phyloP scores from a whole-genome alignment of 495 filamentous ascomycete genomes.

The Neurospora terricola region DNA sequence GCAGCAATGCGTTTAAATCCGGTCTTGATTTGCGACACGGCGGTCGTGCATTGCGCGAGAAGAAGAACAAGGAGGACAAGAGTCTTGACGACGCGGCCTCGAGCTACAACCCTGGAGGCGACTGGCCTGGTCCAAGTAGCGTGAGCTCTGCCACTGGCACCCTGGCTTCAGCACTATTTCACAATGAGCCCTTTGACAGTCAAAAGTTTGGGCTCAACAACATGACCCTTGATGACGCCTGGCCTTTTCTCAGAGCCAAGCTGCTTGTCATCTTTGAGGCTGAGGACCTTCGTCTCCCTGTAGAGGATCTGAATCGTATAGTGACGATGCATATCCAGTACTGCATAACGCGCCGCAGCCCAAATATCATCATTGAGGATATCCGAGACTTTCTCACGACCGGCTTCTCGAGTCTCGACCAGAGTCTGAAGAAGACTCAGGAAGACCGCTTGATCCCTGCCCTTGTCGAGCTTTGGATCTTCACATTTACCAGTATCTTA shows the following conservation, averaged over 20 bases:
- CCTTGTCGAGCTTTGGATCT: slow-evolving; percentile 87
- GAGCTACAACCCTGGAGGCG: slow-evolving; percentile 21
- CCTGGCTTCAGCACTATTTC: slow-evolving; percentile 25
- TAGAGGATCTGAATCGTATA: slow-evolving; percentile 90
- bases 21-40: slow-evolving; percentile 82
- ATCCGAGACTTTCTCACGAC: slow-evolving; percentile 67
- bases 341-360: slow-evolving; percentile 57
- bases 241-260: slow-evolving; percentile 87
- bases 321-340: slow-evolving; percentile 71
- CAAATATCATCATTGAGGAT: slow-evolving; percentile 65
- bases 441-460: slow-evolving; percentile 79
- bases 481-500: slow-evolving; percentile 79
- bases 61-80: slow-evolving; percentile 78
- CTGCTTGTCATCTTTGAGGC: slow-evolving; percentile 88
- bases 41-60: slow-evolving; percentile 73
- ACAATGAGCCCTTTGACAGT: slow-evolving; percentile 37
- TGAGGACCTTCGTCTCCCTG: slow-evolving; percentile 76
- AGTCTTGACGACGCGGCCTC: slow-evolving; percentile 31
- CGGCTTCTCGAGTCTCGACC: slow-evolving; percentile 79
- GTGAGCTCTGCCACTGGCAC: slow-evolving; percentile 31
- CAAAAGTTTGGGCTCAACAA: slow-evolving; percentile 62
- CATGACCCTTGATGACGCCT: slow-evolving; percentile 83
- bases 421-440: slow-evolving; percentile 60
- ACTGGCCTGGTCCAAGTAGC: slow-evolving; percentile 46
- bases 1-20: slow-evolving; percentile 61